These are phyloP conservation scores for Ceratorhiza oryzae-sativae DNA, from an alignment of 1,284 basidiomycete species.

Conservation along the genomic window DNA sequence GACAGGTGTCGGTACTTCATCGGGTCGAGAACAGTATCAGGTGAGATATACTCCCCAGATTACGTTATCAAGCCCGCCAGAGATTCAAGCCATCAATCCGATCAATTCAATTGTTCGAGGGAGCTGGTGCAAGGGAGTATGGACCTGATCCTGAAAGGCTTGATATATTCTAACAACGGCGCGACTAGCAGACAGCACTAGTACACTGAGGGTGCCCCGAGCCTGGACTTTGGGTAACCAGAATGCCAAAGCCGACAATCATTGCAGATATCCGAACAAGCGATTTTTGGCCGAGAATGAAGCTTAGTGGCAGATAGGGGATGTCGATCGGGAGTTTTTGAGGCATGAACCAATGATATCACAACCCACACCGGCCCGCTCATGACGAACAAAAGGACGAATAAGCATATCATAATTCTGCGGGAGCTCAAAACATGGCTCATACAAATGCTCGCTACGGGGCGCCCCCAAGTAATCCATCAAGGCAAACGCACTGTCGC, in stretches of 20 bases:
- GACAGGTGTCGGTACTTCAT: conserved; percentile 15
- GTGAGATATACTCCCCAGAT: neutral
- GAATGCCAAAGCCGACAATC: neutral
- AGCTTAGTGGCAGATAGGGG: neutral
- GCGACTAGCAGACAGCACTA: too few species aligned
- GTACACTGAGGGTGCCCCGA: too few species aligned
- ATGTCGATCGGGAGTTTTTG: neutral
- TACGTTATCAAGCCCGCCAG: conserved; percentile 21
- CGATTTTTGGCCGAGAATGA: conserved; percentile 7
- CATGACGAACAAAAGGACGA: neutral
- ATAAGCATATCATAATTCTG: conserved; percentile 22
- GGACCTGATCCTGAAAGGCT: too few species aligned
- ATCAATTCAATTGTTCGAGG: neutral
- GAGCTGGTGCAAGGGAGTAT: neutral
- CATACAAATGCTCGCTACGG: neutral
- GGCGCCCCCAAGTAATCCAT: neutral
- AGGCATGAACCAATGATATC: neutral
- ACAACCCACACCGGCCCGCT: neutral
- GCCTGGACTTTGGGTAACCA: neutral
- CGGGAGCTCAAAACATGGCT: conserved; percentile 7
- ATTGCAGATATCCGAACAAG: neutral
- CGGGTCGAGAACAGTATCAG: neutral
- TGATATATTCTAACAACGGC: too few species aligned
- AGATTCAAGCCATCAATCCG: neutral
- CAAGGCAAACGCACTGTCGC: conserved; percentile 32